Base-by-base conservation (phyloP, 2,329 filamentous ascomycete species). In the Triangularia setosa region DNA sequence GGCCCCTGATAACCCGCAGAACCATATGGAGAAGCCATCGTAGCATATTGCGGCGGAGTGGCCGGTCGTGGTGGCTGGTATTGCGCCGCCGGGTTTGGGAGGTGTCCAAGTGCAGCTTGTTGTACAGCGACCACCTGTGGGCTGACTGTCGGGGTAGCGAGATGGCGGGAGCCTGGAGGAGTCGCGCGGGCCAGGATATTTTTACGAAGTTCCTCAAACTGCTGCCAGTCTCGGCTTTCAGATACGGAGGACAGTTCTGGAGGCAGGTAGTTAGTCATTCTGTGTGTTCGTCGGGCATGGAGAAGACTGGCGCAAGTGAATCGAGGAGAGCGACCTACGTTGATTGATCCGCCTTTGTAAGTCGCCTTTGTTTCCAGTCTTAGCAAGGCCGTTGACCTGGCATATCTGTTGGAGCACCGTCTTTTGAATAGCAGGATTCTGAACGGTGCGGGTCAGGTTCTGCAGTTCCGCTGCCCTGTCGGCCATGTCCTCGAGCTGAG, bases 311-410 rank as follows among this genome's bases (percentile, higher is more conserved):
- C n/a, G 33, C 33, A 40, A n/a, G 16, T 21, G n/a, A 48, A 48
- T 8, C n/a, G 23, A 57, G 62, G 52, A 64, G 64, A 67, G 60
- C 63, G 61, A 87, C 91, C 78, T 82, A 98, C 95, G 85, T 65
- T 86, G 81, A 68, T 90, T 86, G 66, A 97, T 90, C 72, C 94
- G 89, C 64, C 80, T 79, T 77, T 97, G 93, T 65, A 98, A 80
- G 52, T 90, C 85, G 33, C 87, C 86, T 81, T 99, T 99, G 72
- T 95, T 89, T 21, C 95, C 95, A 27, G 89, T 91, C 66, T 91
- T 90, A 69, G 86, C 84, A 35, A 96, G 81, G 56, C 87, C 85
- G 78, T 96, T 91, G 66, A 85, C 81, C 68, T 87, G 84, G 73
- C 94, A 90, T 69, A 98, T 89, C 60, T 83, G 83, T 71, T 92